Percentiles rank a stretch among this genome's conserved stretches.
phyloP scores from a whole-genome alignment of 2,329 filamentous ascomycete genomes.

The Juglanconis sp. region DNA sequence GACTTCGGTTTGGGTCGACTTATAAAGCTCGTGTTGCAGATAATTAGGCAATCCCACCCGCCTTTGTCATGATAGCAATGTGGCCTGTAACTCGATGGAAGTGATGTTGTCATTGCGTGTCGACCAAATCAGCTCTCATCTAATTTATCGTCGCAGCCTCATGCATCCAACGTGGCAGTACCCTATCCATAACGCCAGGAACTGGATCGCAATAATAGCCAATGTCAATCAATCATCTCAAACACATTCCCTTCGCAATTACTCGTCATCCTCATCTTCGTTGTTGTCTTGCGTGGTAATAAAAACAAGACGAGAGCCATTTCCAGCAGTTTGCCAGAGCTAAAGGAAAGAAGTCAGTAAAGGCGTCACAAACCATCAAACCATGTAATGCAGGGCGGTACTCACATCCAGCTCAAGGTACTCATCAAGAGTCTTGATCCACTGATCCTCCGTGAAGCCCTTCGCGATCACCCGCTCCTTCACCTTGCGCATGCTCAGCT shows the following conservation, averaged over 20 bases:
- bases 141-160: slow-evolving; percentile 8
- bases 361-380: background rate
- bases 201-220: slow-evolving; percentile 16
- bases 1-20: too few species aligned
- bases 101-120: background rate
- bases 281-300: slow-evolving; percentile 56
- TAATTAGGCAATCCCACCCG: too few species aligned
- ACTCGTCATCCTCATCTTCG: slow-evolving; percentile 47
- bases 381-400: slow-evolving; percentile 28
- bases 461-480: slow-evolving; percentile 90
- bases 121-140: background rate
- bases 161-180: slow-evolving; percentile 1
- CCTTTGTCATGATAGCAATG: background rate
- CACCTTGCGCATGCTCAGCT: slow-evolving; percentile 84
- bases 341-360: slow-evolving; percentile 41
- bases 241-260: background rate
- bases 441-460: slow-evolving; percentile 94
- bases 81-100: background rate
- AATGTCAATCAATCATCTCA: background rate
- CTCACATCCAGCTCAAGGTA: slow-evolving; percentile 87
- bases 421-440: slow-evolving; percentile 80
- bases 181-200: slow-evolving; percentile 27
- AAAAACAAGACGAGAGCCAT: slow-evolving; percentile 69
- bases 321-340: slow-evolving; percentile 76
- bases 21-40: too few species aligned